phyloP scores from a whole-genome alignment of 1,284 basidiomycete genomes.

The Cryptococcus sp. region DNA sequence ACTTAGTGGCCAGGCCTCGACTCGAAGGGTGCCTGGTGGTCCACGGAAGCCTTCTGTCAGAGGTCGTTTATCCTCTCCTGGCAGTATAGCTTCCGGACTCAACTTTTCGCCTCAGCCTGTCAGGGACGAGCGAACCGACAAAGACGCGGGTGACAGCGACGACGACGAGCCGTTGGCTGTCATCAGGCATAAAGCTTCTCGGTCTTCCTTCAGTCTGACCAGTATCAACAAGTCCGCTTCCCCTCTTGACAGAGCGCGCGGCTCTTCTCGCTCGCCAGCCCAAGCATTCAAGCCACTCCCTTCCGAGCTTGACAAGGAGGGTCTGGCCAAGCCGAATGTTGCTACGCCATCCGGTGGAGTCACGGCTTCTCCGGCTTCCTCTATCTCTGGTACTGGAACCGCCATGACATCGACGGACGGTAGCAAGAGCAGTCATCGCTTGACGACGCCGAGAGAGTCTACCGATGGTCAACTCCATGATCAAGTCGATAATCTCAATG shows the following conservation, averaged over 20 bases:
- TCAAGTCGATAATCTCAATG: too few species aligned
- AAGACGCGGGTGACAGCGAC: conserved; percentile 11
- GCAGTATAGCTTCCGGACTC: neutral
- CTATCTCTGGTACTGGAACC: neutral
- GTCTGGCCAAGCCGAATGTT: too few species aligned
- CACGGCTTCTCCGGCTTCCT: conserved; percentile 23
- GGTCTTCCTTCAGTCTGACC: conserved; percentile 5
- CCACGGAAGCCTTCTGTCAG: neutral
- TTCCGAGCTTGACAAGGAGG: too few species aligned
- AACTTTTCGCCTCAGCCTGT: neutral
- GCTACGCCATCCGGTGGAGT: neutral
- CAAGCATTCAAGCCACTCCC: too few species aligned
- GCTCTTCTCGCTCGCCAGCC: too few species aligned
- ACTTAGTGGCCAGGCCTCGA: too few species aligned
- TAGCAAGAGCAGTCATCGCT: neutral
- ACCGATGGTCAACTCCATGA: too few species aligned
- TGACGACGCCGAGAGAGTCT: too few species aligned
- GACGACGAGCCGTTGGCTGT: conserved; percentile 23
- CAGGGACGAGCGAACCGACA: conserved; percentile 20
- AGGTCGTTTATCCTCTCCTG: neutral
- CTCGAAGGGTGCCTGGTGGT: conserved; percentile 4
- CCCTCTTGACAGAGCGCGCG: neutral
- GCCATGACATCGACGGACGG: neutral
- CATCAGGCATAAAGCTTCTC: conserved; percentile 11
- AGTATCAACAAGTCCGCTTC: neutral